Conservation (phyloP, 2,329 filamentous ascomycete genomes). For the Calonectria pseudoreteaudii region DNA sequence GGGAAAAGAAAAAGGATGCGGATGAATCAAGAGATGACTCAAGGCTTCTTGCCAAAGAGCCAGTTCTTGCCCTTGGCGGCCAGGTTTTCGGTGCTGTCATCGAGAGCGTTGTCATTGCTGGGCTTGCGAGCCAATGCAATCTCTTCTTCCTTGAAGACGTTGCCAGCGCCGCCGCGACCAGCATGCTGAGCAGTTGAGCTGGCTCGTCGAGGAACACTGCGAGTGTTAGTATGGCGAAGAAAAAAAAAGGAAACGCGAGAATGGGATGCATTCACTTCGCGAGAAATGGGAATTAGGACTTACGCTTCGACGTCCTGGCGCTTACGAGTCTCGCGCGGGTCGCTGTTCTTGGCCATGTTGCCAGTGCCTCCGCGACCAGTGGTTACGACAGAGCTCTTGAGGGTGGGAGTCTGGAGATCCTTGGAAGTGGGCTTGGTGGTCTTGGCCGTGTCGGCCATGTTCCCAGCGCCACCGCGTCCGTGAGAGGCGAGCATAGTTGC, state of each 20-base stretch:
- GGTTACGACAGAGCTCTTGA: conserved; percentile 87
- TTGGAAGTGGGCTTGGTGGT: conserved; percentile 65
- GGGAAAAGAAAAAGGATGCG: background rate
- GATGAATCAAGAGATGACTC: conserved; percentile 27
- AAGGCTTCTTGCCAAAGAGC: conserved; percentile 62
- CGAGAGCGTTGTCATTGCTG: conserved; percentile 49
- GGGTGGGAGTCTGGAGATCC: conserved; percentile 83
- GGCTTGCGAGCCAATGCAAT: conserved; percentile 45
- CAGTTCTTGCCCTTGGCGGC: conserved; percentile 60
- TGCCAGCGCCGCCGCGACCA: conserved; percentile 82
- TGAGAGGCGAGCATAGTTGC: conserved; percentile 67
- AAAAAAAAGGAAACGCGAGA: background rate
- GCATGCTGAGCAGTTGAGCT: conserved; percentile 72
- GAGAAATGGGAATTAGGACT: conserved; percentile 44
- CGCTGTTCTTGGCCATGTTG: conserved; percentile 84
- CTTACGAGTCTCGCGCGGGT: conserved; percentile 78
- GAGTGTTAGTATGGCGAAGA: conserved; percentile 18
- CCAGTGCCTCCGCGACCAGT: conserved; percentile 90
- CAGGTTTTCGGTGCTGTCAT: conserved; percentile 41
- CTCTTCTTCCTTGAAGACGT: conserved; percentile 68
- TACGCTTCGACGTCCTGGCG: conserved; percentile 86
- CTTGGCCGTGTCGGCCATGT: conserved; percentile 70
- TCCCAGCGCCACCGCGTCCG: conserved; percentile 83
- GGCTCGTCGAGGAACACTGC: conserved; percentile 65
- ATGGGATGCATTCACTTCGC: background rate